Conservation (phyloP, 2,329 filamentous ascomycete genomes). For the Colletotrichum cordylinicola region DNA sequence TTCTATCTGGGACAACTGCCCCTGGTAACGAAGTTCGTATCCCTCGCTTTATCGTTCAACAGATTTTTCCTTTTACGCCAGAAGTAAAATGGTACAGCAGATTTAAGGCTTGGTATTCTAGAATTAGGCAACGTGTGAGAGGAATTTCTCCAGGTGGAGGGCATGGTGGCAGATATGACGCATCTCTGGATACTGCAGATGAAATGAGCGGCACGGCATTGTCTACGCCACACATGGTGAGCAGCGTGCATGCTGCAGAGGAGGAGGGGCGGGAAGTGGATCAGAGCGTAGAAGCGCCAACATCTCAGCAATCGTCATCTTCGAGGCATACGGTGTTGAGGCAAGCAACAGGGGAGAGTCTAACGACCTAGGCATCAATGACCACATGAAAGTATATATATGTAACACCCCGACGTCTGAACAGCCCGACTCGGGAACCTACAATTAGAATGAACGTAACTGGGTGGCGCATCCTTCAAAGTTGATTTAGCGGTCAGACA, state of each 20-base stretch:
- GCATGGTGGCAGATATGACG: neutral
- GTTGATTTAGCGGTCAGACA: no score
- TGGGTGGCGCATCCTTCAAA: no score
- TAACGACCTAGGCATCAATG: fast-evolving
- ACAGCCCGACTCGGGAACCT: no score
- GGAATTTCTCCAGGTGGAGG: neutral
- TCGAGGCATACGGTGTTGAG: neutral
- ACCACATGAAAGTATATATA: neutral
- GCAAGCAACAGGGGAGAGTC: neutral
- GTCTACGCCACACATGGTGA: neutral
- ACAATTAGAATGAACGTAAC: no score
- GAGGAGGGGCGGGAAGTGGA: neutral
- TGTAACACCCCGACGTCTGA: no score
- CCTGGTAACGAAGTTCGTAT: no score
- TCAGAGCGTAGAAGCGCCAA: neutral
- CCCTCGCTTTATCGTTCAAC: no score
- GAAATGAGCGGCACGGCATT: neutral
- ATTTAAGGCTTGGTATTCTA: neutral
- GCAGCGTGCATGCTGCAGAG: neutral
- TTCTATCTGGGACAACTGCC: no score
- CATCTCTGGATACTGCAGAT: neutral
- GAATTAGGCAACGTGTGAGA: neutral
- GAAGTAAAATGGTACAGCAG: neutral
- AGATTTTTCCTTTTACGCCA: no score
- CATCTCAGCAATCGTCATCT: neutral